Evolutionary conservation across 306 rosid species (phyloP).

Genomic region (Boehmeria nivea): DNA sequence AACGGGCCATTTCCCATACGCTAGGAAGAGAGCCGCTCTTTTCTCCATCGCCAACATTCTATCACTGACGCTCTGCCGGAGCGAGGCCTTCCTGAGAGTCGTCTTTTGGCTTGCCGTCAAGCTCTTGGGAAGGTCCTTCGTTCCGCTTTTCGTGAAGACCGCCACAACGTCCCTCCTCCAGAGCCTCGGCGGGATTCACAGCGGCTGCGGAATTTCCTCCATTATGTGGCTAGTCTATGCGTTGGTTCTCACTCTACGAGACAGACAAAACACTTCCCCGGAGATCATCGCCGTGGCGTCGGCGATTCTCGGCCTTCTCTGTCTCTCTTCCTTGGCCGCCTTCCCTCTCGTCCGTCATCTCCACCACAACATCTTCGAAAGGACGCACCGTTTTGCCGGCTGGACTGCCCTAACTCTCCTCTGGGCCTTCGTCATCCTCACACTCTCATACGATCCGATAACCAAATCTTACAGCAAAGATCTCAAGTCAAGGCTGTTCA

Average conservation of each 20-base stretch:
- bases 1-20: constrained; percentile 39
- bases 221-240: constrained; percentile 64
- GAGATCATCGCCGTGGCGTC: constrained; percentile 39
- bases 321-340: constrained; percentile 52
- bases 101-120: constrained; percentile 47
- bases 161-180: constrained; percentile 60
- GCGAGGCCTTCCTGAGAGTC: constrained; percentile 43
- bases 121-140: constrained; percentile 39
- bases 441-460: constrained; percentile 30
- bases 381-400: constrained; percentile 59
- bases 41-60: constrained; percentile 62
- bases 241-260: constrained; percentile 31
- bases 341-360: constrained; percentile 69
- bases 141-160: constrained; percentile 46
- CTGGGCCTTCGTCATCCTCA: constrained; percentile 45
- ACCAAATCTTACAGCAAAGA: constrained; percentile 28
- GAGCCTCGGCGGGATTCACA: constrained; percentile 69
- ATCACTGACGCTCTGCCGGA: constrained; percentile 49
- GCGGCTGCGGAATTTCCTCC: constrained; percentile 66
- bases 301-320: constrained; percentile 50
- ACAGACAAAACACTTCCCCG: constrained; percentile 32
- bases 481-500: constrained; percentile 16
- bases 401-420: constrained; percentile 53
- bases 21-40: constrained; percentile 32
- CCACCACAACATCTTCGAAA: constrained; percentile 60